Percentiles rank a stretch among this genome's conserved stretches.
Evolutionary conservation across 345 rosid genomes (phyloP).

Genomic region (Corchorus olitorius): DNA sequence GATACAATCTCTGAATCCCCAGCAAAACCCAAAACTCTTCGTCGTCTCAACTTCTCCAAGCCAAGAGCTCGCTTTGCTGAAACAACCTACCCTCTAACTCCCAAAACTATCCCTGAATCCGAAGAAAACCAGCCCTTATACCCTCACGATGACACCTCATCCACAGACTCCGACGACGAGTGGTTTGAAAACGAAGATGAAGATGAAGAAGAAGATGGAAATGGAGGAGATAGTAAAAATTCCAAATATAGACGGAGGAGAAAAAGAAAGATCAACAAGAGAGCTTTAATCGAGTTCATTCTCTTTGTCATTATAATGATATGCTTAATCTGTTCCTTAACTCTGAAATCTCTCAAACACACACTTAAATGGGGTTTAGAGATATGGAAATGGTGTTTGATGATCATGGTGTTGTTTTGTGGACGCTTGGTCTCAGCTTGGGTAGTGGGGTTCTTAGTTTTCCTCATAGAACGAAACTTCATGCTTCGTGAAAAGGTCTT

Average conservation of each 20-base stretch:
- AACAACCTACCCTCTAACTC: constrained; percentile 5
- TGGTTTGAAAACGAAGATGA: constrained; percentile 24
- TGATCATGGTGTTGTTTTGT: constrained; percentile 37
- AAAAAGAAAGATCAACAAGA: constrained; percentile 29
- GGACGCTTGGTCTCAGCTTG: constrained; percentile 36
- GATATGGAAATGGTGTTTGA: constrained; percentile 60
- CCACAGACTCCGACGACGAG: constrained; percentile 34
- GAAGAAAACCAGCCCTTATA: not conserved
- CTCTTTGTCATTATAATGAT: constrained; percentile 40
- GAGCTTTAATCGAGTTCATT: constrained; percentile 36
- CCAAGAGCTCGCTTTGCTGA: constrained; percentile 56
- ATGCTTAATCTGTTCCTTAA: constrained; percentile 40
- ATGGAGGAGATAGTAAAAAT: constrained; percentile 1
- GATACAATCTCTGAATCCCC: constrained; percentile 13
- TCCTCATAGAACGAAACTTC: constrained; percentile 33
- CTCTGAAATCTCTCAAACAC: constrained; percentile 24
- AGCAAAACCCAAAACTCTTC: constrained; percentile 28
- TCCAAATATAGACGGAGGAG: constrained; percentile 4
- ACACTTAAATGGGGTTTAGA: constrained; percentile 28
- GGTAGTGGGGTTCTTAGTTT: constrained; percentile 31
- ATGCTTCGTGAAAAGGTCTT: constrained; percentile 37
- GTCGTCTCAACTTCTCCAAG: constrained; percentile 43
- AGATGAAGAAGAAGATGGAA: constrained; percentile 4
- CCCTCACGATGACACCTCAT: not conserved
- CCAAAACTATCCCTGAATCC: constrained; percentile 14